Evolutionary conservation across 345 rosid species (phyloP).

Genomic region (Lenwebbia sp.): DNA sequence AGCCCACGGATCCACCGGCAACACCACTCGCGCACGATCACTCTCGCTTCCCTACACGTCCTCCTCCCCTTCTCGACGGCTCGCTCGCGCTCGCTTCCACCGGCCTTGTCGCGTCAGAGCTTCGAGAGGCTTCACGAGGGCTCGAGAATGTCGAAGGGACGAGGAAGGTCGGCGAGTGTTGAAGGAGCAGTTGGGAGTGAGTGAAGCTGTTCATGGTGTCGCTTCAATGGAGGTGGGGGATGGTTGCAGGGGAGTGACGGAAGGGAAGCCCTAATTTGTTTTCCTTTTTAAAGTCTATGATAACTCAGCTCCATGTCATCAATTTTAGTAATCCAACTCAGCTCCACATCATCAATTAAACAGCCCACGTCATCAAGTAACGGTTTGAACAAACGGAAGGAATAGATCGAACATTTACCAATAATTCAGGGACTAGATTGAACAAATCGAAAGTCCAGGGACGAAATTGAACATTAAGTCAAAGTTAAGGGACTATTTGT

Average conservation of each 20-base stretch:
- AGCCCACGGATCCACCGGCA: constrained; percentile 83
- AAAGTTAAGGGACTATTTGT: neutral
- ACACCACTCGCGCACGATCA: constrained; percentile 28
- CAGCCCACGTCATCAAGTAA: too few species aligned
- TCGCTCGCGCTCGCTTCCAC: neutral
- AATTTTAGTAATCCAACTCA: too few species aligned
- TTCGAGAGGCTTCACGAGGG: neutral
- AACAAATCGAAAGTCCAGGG: too few species aligned
- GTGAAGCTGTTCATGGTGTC: neutral
- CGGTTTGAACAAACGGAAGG: too few species aligned
- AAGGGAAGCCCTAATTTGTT: neutral
- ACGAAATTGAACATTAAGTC: too few species aligned
- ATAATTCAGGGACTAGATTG: too few species aligned
- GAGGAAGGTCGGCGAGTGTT: neutral
- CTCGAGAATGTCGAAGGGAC: neutral
- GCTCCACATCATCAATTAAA: too few species aligned
- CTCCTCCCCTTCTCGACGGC: neutral
- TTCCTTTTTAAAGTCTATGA: too few species aligned
- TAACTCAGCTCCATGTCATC: too few species aligned
- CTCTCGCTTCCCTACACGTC: neutral
- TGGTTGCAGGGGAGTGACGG: neutral
- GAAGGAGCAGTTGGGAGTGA: neutral
- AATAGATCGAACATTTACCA: too few species aligned
- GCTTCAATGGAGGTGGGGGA: neutral
- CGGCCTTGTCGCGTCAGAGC: neutral